phyloP scores from a whole-genome alignment of 768 basidiomycete species.

The Holtermanniella nyarrowii region DNA sequence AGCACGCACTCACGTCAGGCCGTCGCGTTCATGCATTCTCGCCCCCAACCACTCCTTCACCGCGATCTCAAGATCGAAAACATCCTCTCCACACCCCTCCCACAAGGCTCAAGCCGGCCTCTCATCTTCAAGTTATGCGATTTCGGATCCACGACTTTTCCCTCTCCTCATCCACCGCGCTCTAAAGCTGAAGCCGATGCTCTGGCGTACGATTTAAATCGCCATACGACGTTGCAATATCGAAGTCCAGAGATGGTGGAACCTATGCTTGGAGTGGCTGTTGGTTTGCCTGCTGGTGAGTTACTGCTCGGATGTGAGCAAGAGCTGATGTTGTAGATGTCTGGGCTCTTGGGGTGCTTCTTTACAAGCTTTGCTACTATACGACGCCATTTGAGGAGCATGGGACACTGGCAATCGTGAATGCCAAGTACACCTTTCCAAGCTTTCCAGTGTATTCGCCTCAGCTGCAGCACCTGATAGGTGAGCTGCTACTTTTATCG shows the following conservation, averaged over 20 bases:
- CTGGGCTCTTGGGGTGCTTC: conserved; percentile 91
- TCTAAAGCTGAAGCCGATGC: conserved; percentile 73
- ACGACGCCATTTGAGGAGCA: conserved; percentile 99
- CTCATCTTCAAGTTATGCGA: conserved; percentile 92
- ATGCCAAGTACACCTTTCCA: conserved; percentile 87
- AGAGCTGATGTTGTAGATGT: conserved; percentile 51
- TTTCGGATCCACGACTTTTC: conserved; percentile 83
- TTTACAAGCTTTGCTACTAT: conserved; percentile 98
- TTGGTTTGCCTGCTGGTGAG: conserved; percentile 39
- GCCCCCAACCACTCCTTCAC: conserved; percentile 79
- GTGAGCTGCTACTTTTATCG: conserved; percentile 43
- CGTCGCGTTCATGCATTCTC: conserved; percentile 90
- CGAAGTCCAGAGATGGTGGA: conserved; percentile 99
- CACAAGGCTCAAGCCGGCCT: conserved; percentile 54
- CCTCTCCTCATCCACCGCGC: conserved; percentile 59
- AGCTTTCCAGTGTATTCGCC: conserved; percentile 77
- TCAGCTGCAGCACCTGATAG: conserved; percentile 71
- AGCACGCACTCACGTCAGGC: conserved; percentile 44
- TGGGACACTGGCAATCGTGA: conserved; percentile 88
- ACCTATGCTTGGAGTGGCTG: conserved; percentile 36
- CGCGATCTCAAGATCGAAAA: conserved; percentile 97
- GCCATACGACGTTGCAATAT: conserved; percentile 93
- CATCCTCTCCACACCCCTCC: conserved; percentile 52
- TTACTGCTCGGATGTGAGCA: neutral
- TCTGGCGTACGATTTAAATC: conserved; percentile 81